Evolutionary conservation across 169 alveolate genomes (phyloP).

Genomic region (Eimeria maxima): DNA sequence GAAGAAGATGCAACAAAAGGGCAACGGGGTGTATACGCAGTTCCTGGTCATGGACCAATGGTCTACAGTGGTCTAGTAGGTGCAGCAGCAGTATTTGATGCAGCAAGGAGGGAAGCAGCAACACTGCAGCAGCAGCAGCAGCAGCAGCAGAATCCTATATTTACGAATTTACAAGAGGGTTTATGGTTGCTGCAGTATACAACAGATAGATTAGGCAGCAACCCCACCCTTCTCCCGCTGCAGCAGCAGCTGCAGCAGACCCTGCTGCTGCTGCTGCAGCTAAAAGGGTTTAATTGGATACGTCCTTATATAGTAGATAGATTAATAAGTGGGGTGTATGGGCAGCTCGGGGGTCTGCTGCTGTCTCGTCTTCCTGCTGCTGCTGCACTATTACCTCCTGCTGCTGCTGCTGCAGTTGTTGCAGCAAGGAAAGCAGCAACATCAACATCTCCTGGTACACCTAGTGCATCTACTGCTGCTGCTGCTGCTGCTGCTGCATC

Average conservation of each 20-base stretch:
- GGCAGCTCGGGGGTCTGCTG: conserved; percentile 21
- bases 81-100: conserved; percentile 83
- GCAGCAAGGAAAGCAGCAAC: background rate
- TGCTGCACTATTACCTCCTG: background rate
- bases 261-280: background rate
- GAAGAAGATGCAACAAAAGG: conserved; percentile 90
- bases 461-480: background rate
- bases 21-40: conserved; percentile 88
- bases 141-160: too few relatives aligned
- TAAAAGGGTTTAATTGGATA: conserved; percentile 22
- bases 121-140: conserved; percentile 75
- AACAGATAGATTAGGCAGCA: conserved; percentile 84
- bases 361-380: conserved; percentile 34
- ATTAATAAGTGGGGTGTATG: conserved; percentile 32
- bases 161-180: conserved; percentile 91
- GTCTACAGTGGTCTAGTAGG: conserved; percentile 93
- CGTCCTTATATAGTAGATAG: conserved; percentile 49
- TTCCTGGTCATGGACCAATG: conserved; percentile 86
- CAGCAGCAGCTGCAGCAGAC: conserved; percentile 51
- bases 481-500: background rate
- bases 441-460: background rate
- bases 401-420: background rate
- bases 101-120: conserved; percentile 15
- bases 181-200: conserved; percentile 93
- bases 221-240: conserved; percentile 34